These are phyloP conservation scores for Tetrahymena elliotti DNA, from an alignment of 73 alveolate genomes.

Conservation along the genomic window DNA sequence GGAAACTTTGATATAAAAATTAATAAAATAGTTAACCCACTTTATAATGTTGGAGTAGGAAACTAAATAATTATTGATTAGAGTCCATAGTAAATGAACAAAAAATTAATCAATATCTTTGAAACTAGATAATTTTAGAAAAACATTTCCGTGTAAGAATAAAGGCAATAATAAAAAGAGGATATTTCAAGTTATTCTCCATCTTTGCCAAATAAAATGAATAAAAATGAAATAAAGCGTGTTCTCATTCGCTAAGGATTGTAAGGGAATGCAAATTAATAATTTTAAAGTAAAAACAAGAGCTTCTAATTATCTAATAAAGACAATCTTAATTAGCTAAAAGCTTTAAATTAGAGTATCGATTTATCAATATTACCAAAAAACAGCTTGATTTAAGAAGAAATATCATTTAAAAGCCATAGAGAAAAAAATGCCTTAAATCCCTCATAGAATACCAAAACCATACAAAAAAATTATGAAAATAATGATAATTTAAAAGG, in stretches of 20 bases:
- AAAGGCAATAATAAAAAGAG: neutral
- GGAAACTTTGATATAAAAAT: neutral
- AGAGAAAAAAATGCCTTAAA: neutral
- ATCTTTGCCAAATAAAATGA: neutral
- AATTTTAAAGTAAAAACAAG: neutral
- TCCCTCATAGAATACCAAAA: neutral
- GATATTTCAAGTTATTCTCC: neutral
- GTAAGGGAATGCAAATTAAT: neutral
- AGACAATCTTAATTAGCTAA: neutral
- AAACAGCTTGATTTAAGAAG: neutral
- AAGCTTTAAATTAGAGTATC: neutral
- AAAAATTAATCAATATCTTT: neutral
- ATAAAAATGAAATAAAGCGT: neutral
- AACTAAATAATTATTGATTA: neutral
- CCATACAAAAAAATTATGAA: neutral
- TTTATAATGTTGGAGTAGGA: neutral
- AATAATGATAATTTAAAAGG: neutral
- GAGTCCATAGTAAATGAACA: neutral
- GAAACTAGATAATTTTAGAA: neutral
- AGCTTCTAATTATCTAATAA: neutral
- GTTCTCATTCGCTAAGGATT: neutral
- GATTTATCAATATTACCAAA: neutral
- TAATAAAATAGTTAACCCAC: neutral
- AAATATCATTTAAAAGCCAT: neutral
- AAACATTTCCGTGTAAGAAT: neutral